Evolutionary conservation across 23 red algal species (phyloP).

Genomic region (Cyanidioschyzon merolae): DNA sequence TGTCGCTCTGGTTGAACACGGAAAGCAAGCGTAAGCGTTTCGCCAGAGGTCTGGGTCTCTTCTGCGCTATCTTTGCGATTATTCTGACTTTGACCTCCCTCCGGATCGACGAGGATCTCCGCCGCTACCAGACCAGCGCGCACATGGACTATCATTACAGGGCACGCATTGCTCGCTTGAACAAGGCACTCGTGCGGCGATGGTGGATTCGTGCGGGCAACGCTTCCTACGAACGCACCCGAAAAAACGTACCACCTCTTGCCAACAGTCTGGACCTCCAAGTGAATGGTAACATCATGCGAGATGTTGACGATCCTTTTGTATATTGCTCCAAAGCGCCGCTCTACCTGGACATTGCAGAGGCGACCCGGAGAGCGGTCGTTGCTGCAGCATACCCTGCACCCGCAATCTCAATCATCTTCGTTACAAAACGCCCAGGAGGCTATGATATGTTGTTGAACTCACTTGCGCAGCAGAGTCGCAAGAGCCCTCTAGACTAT

Average conservation of each 20-base stretch:
- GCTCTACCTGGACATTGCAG: constrained; percentile 1
- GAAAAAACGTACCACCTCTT: neutral
- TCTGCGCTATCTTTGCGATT: neutral
- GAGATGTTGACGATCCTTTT: neutral
- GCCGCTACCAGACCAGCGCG: neutral
- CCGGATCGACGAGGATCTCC: neutral
- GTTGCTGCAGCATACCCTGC: neutral
- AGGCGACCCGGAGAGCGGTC: neutral
- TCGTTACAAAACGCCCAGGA: constrained; percentile 7
- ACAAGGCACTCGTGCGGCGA: neutral
- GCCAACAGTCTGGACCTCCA: neutral
- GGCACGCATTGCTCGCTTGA: neutral
- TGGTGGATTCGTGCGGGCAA: constrained; percentile 10
- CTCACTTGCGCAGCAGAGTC: constrained; percentile 1
- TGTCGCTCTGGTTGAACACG: neutral
- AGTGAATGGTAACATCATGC: neutral
- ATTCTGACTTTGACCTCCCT: neutral
- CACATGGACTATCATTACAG: neutral
- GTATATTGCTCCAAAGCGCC: neutral
- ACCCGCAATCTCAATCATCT: neutral
- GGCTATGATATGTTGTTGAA: constrained; percentile 12
- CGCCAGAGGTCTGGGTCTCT: neutral
- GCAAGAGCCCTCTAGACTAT: neutral
- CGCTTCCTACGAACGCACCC: neutral
- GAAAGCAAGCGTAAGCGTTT: neutral